phyloP scores from a whole-genome alignment of 805 yeast genomes.

The Spathaspora boniae region DNA sequence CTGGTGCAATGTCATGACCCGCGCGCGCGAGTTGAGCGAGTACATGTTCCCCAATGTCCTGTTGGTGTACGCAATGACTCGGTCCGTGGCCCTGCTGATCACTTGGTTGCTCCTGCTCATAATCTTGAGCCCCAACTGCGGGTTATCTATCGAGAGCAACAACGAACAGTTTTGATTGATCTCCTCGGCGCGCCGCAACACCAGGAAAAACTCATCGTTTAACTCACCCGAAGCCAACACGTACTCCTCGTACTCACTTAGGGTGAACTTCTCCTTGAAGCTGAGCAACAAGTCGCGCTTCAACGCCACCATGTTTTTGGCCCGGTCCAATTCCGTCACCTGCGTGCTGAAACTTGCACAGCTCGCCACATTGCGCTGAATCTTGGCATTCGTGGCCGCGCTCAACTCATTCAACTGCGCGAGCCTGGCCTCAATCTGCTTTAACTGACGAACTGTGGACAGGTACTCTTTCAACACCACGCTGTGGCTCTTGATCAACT shows the following conservation, averaged over 20 bases:
- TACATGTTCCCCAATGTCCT: conserved; percentile 31
- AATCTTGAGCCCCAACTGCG: conserved; percentile 60
- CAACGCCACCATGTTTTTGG: conserved; percentile 35
- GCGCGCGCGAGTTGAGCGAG: conserved; percentile 22
- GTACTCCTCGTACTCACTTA: conserved; percentile 70
- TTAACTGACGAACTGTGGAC: conserved; percentile 27
- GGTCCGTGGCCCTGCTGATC: conserved; percentile 38
- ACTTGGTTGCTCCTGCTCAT: conserved; percentile 54
- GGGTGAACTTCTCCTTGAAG: conserved; percentile 60
- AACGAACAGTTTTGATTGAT: conserved; percentile 69
- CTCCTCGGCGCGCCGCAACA: conserved; percentile 56
- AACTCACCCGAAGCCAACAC: conserved; percentile 46
- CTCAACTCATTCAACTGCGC: conserved; percentile 17
- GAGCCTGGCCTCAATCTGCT: conserved; percentile 16
- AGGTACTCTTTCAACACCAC: conserved; percentile 29
- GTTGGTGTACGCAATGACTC: conserved; percentile 27
- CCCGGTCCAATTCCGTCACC: conserved; percentile 23
- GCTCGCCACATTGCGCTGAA: conserved; percentile 22
- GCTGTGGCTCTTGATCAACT: conserved; percentile 52
- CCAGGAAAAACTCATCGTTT: conserved; percentile 54
- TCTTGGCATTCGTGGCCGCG: conserved; percentile 38
- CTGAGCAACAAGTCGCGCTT: conserved; percentile 51
- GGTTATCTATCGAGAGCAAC: conserved; percentile 66
- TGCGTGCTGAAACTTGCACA: conserved; percentile 21
- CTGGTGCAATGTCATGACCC: conserved; percentile 25